Evolutionary conservation across 805 yeast genomes (phyloP), one percentile per base, ranked within the genome.

Genomic region (Blastobotrys muscicola): DNA sequence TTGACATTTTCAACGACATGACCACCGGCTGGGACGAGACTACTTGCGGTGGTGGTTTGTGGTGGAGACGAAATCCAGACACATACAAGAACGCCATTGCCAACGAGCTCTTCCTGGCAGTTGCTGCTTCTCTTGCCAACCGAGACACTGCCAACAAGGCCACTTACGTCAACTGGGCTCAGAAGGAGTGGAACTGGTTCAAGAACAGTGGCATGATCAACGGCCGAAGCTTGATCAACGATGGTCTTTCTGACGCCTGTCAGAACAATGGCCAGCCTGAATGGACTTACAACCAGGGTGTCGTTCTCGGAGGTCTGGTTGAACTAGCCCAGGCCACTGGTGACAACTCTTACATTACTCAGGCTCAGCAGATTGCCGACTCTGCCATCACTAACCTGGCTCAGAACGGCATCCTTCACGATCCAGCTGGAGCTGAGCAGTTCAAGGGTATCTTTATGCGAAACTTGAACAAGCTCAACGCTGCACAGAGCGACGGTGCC

Each of bases 251-350:
- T 12, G 15, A 23, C 13, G 12, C 16, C 15, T 34, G 39, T 9
- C 35, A 39, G n/a, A 16, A 36, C 13, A 42, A 45, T 23, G 44
- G 42, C 20, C 45, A 43, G 37, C 13, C 29, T 10, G 40, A 30
- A 2, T 47, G 47, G 46, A 34, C 48, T 8, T 47, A 47, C 33
- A 47, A 47, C 41, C 50, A 47, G 29, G 50, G 50, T 2, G 48
- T 47, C 10, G 40, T 47, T 2, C 41, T 47, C 8, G 50, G 48
- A 4, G 50, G 42, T 4, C 23, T 47, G 16, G 45, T 47, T 2
- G 50, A 47, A 16, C 32, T 45, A n/a, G 30, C 33, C 41, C 15
- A 33, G 16, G 45, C 45, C 8, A 26, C 30, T 11, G 36, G 33
- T 3, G 36, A 38, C 30, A 29, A 34, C 7, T 10, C 34, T 5